phyloP scores from a whole-genome alignment of 352 stramenopile genomes.

The Phytophthora agathidicida region DNA sequence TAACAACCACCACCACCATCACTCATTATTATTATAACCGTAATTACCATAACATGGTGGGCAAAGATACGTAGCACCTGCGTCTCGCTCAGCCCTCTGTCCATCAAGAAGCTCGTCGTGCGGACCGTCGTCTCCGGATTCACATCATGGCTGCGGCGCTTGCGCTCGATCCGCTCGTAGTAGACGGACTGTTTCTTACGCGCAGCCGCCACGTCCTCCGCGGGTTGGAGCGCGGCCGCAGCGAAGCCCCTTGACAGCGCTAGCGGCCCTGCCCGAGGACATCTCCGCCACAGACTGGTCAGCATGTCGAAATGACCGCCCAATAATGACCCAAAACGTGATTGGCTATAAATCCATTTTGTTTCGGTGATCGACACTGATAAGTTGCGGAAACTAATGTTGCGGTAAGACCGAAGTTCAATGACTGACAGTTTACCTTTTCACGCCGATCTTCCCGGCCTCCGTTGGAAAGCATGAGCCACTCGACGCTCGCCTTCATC shows the following conservation, averaged over 20 bases:
- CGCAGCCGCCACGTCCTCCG: not conserved
- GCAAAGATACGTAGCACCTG: slow-evolving; percentile 39
- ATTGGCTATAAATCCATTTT: too few species aligned
- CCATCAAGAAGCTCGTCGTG: slow-evolving; percentile 38
- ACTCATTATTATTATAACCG: not conserved
- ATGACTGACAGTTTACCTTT: too few species aligned
- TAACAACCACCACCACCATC: not conserved
- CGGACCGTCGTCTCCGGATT: slow-evolving; percentile 32
- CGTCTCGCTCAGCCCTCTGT: slow-evolving; percentile 34
- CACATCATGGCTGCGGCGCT: slow-evolving; percentile 28
- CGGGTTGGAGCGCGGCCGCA: slow-evolving; percentile 1
- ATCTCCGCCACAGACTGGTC: not conserved
- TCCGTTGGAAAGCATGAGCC: slow-evolving; percentile 28
- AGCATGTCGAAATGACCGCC: slow-evolving; percentile 4
- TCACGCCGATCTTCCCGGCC: too few species aligned
- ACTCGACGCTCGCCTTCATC: slow-evolving; percentile 59
- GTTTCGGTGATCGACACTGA: not conserved
- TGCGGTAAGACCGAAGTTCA: too few species aligned
- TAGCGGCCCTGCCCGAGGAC: not conserved
- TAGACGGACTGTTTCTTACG: slow-evolving; percentile 22
- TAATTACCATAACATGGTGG: slow-evolving; percentile 44
- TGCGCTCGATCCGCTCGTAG: slow-evolving; percentile 49
- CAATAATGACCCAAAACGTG: not conserved
- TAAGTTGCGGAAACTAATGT: too few species aligned
- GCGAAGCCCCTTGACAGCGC: slow-evolving; percentile 8